These are phyloP conservation scores for Cyclotella distinguenda DNA, from an alignment of 108 stramenopile species.

Conservation along the genomic window DNA sequence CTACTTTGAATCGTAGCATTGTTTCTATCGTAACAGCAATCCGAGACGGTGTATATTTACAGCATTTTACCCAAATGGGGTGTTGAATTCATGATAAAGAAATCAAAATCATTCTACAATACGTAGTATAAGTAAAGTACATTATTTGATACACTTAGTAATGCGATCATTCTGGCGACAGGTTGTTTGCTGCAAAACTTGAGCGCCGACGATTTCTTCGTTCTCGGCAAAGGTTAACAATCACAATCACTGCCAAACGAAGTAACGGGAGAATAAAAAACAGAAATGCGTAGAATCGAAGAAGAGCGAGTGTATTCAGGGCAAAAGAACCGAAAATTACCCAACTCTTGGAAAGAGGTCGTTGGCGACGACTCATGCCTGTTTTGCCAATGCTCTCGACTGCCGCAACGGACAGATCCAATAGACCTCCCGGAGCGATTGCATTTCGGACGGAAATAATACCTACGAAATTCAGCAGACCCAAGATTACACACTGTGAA, in stretches of 20 bases:
- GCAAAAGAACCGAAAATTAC: conserved; percentile 22
- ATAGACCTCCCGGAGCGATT: conserved; percentile 55
- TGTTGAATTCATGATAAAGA: too few relatives aligned
- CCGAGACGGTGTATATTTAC: too few relatives aligned
- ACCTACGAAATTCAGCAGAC: conserved; percentile 70
- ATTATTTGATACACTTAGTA: too few relatives aligned
- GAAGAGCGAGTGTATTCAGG: conserved; percentile 32
- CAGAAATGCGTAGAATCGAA: conserved; percentile 68
- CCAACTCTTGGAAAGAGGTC: conserved; percentile 1
- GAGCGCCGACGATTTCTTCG: conserved; percentile 34
- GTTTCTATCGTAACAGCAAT: too few relatives aligned
- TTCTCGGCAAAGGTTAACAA: conserved; percentile 17
- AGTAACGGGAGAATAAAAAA: conserved; percentile 58
- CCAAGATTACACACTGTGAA: conserved; percentile 57
- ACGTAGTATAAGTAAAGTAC: too few relatives aligned
- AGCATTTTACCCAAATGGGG: too few relatives aligned
- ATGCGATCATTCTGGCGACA: too few relatives aligned
- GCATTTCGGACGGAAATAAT: conserved; percentile 69
- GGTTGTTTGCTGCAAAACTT: conserved; percentile 11
- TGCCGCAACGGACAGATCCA: conserved; percentile 31
- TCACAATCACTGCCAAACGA: conserved; percentile 50
- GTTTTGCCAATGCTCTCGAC: neutral
- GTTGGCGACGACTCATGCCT: conserved; percentile 14
- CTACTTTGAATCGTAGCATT: conserved; percentile 25
- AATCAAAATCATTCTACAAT: too few relatives aligned